These are phyloP conservation scores for Chenopodium quinoa DNA, from an alignment of 148 eudicot genomes.

Conservation along the genomic window DNA sequence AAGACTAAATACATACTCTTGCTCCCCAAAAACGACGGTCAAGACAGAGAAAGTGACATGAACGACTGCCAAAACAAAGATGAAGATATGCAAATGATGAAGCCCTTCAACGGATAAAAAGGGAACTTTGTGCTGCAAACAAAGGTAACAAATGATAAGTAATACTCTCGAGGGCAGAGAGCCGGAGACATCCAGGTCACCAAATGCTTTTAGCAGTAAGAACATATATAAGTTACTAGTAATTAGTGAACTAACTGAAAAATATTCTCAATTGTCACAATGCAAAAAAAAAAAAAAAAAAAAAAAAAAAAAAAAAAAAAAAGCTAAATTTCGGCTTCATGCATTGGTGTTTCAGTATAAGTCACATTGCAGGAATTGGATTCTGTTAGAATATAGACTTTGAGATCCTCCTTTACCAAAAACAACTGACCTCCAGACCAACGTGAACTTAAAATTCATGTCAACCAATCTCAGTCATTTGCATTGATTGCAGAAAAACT, in stretches of 20 bases:
- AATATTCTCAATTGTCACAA: not conserved
- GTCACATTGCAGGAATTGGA: not conserved
- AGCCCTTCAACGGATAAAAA: slow-evolving; percentile 72
- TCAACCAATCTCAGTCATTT: not conserved
- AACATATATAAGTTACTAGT: not conserved
- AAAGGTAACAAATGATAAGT: not conserved
- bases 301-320: too few relatives aligned
- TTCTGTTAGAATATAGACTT: not conserved
- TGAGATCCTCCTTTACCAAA: not conserved
- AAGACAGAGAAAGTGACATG: slow-evolving; percentile 77
- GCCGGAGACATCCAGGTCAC: not conserved
- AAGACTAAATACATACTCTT: slow-evolving; percentile 43
- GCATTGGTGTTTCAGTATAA: too few relatives aligned
- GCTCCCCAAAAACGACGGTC: slow-evolving; percentile 69
- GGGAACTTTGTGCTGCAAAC: slow-evolving; percentile 59
- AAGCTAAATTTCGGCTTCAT: not conserved
- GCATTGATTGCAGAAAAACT: not conserved
- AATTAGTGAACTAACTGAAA: not conserved
- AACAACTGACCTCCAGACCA: not conserved
- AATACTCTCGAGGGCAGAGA: not conserved
- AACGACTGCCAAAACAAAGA: slow-evolving; percentile 78
- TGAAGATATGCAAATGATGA: slow-evolving; percentile 89
- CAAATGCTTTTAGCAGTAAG: not conserved
- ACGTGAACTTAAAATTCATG: not conserved
- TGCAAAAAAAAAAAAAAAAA: not conserved